Base-by-base conservation (phyloP, 768 basidiomycete genomes). In the Stropharia rugosoannulata region DNA sequence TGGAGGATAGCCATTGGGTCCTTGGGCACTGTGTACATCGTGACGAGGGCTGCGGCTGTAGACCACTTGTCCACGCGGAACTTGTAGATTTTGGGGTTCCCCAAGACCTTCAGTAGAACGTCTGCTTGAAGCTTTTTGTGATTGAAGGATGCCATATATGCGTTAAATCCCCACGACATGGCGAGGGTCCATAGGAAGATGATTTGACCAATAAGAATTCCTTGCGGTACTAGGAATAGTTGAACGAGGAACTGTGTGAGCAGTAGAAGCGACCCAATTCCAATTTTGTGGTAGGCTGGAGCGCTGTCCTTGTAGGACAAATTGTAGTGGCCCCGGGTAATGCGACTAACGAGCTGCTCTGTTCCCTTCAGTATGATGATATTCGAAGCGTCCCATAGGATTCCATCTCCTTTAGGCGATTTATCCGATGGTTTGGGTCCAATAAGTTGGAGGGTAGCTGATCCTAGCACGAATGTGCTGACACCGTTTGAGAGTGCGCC, bases 161-260 rank as follows among this genome's bases (percentile, higher is more conserved):
- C 57, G 40, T 61, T 61, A 44, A 43, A 58, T 4, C 58, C 29
- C 60, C 60, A 61, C n/a, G 60, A 58, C 15, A 61, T 22, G 9
- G 47, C 57, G 8, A 61, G 52, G 7, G 60, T 49, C 2, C 57
- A 41, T 7, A 61, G 47, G 51, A 61, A 61, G 27, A 61, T 11
- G 42, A 61, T 58, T 44, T 61, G 60, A 1, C 60, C 60, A 4
- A 51, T 43, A n/a, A 61, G 55, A 3, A 29, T 42, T 5, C 57
- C 60, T 15, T 54, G 55, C 2, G 57, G 60, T 43, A 61, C 39
- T 32, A 61, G 54, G 52, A 61, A 58, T 16, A 61, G 55, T 18
- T 61, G 60, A 9, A 49, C 38, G 19, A 61, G 51, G 39, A 58
- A 58, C 35, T 61, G 60, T 8, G 49, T 18, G 16, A 51, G 50